Evolutionary conservation across 768 basidiomycete genomes (phyloP).

Genomic region (Trametes sanguinea): DNA sequence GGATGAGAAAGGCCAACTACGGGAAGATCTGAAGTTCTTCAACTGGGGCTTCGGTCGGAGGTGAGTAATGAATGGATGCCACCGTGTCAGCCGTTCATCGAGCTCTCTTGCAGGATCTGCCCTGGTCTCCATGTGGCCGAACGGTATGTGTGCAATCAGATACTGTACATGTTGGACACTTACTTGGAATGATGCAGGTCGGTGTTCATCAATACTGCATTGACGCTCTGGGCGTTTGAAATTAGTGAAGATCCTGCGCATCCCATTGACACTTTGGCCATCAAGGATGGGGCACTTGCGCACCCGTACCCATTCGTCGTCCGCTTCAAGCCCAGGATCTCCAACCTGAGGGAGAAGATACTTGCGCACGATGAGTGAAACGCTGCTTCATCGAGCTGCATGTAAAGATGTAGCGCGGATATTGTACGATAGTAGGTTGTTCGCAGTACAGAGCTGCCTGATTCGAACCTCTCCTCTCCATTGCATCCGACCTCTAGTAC

Average conservation of each 20-base stretch:
- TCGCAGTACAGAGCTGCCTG: too few species aligned
- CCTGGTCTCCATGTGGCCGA: slow-evolving; percentile 63
- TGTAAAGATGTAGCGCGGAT: not conserved
- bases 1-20: slow-evolving; percentile 31
- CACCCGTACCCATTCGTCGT: slow-evolving; percentile 66
- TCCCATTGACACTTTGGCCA: slow-evolving; percentile 62
- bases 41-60: slow-evolving; percentile 41
- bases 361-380: not conserved
- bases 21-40: slow-evolving; percentile 34
- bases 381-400: not conserved
- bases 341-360: slow-evolving; percentile 20
- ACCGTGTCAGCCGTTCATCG: not conserved
- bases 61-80: slow-evolving; percentile 17
- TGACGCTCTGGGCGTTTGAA: slow-evolving; percentile 66
- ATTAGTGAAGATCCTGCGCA: slow-evolving; percentile 50
- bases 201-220: slow-evolving; percentile 63
- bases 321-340: slow-evolving; percentile 51
- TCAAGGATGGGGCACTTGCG: slow-evolving; percentile 63
- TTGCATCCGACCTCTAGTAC: too few species aligned
- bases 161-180: not conserved
- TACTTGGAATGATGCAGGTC: slow-evolving; percentile 38
- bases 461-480: too few species aligned
- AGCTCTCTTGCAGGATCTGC: slow-evolving; percentile 48
- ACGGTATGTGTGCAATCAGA: slow-evolving; percentile 13
- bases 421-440: not conserved